A percentile compares a stretch with the other conserved stretches of the same genome.
These are phyloP conservation scores for Zangia roseola DNA, from an alignment of 768 basidiomycete species.

Conservation along the genomic window DNA sequence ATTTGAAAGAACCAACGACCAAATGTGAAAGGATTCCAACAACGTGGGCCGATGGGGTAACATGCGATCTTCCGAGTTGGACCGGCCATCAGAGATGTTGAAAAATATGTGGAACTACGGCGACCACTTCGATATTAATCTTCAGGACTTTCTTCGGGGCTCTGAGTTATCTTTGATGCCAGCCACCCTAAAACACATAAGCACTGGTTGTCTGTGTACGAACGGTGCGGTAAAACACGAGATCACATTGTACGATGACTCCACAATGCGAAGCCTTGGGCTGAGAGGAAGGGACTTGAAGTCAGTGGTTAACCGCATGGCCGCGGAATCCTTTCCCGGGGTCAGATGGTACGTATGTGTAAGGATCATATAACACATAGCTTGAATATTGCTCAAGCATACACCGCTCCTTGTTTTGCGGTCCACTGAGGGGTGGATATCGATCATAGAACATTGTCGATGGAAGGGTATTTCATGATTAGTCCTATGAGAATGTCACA, in stretches of 20 bases:
- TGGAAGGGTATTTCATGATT: conserved; percentile 29
- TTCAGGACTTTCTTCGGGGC: too few species aligned
- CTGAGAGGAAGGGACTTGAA: conserved; percentile 75
- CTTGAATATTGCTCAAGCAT: neutral
- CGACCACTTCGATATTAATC: too few species aligned
- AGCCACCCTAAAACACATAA: conserved; percentile 62
- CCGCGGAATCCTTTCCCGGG: conserved; percentile 92
- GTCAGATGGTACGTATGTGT: conserved; percentile 75
- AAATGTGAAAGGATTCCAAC: too few species aligned
- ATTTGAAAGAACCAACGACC: conserved; percentile 62
- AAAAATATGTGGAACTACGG: too few species aligned
- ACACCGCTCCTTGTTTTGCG: conserved; percentile 24
- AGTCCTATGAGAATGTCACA: too few species aligned
- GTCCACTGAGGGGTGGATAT: conserved; percentile 26
- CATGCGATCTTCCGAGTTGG: too few species aligned
- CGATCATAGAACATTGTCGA: conserved; percentile 40
- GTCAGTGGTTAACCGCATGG: conserved; percentile 89
- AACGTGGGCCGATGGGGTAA: too few species aligned
- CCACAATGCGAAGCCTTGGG: conserved; percentile 72
- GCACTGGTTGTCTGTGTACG: neutral
- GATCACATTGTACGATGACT: conserved; percentile 89
- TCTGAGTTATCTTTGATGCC: conserved; percentile 93
- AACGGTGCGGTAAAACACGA: conserved; percentile 58
- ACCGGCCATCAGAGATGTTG: too few species aligned
- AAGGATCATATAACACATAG: conserved; percentile 78